Conservation (phyloP, 75 land plant species). For the Isoetes taiwanensis region DNA sequence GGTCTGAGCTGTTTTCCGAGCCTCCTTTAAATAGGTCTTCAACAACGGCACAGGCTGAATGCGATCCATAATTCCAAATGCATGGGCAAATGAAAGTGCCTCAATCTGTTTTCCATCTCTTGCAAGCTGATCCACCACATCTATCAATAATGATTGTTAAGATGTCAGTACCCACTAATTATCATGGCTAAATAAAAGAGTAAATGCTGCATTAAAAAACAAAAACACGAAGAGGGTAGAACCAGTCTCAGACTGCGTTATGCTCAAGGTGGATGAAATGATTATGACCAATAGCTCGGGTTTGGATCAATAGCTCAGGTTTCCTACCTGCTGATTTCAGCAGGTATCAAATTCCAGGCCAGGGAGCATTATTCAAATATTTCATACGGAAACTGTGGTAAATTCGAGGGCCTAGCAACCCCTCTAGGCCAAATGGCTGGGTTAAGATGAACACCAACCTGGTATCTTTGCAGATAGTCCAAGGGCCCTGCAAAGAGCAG, state of each 20-base stretch:
- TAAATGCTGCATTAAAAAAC: background rate
- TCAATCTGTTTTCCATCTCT: conserved; percentile 36
- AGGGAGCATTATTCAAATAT: background rate
- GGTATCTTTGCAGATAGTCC: conserved; percentile 39
- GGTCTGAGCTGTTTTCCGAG: conserved; percentile 31
- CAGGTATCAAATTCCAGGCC: no score
- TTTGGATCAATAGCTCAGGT: background rate
- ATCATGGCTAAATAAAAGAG: background rate
- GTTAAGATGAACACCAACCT: conserved; percentile 53
- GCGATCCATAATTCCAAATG: conserved; percentile 47
- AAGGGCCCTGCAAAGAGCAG: conserved; percentile 49
- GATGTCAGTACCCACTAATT: background rate
- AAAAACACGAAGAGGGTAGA: background rate
- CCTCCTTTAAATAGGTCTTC: conserved; percentile 65
- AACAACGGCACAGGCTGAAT: conserved; percentile 55
- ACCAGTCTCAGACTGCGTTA: background rate
- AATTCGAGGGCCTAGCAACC: background rate
- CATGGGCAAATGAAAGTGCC: conserved; percentile 28
- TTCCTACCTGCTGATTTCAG: no score
- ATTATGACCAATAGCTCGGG: background rate
- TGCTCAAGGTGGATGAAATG: background rate
- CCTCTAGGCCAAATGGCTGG: background rate
- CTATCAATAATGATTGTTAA: conserved; percentile 11
- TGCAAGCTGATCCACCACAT: conserved; percentile 25
- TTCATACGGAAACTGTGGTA: background rate